Base-by-base conservation (phyloP, 164 flowering plant genomes). In the Macadamia integrifolia region DNA sequence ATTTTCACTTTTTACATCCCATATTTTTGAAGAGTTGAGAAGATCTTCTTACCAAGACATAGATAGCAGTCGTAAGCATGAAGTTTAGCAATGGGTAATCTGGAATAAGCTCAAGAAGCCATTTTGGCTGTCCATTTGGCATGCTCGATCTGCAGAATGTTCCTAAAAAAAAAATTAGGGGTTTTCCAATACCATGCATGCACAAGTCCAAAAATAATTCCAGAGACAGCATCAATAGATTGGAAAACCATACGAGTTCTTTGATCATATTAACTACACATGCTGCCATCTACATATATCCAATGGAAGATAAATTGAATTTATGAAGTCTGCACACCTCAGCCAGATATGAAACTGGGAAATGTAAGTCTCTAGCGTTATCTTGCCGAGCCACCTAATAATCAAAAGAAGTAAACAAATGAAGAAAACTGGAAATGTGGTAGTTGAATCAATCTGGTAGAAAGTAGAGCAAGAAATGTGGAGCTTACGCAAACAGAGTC, bases 341-440 rank as follows among this genome's bases (percentile, higher is more conserved):
- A 94, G 80, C 99, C 99, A 94, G 76, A 94, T 94, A 73, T 94
- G 99, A 78, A 94, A 88, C 83, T 94, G 99, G 44, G 97, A 94
- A 79, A 94, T 94, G 62, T 94, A 94, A 31, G 97, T 94, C 83
- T 94, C 99, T 85, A 94, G 73, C 12, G 99, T 94, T 60, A 94
- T 81, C 86, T 94, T 92, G 67, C 99, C 99, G 68, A 94, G 99
- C 97, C 97, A 94, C 81, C 99, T 94, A 77, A 65, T 59, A 71
- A 66, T 23, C 69, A 55, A 60, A 70, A 69, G 18, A 23, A n/a
- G 11, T 49, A 40, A 56, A 53, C 3, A 58, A 48, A 69, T 50
- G 64, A n/a, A 43, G 3, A 58, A 58, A 29, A 28, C 40, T 60
- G 9, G n/a, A 58, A 63, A 63, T 13, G 28, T 63, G 10, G 28